Percentiles rank a stretch among this genome's conserved stretches.
These are phyloP conservation scores for Andrographis paniculata DNA, from an alignment of 305 asterid genomes.

Conservation along the genomic window DNA sequence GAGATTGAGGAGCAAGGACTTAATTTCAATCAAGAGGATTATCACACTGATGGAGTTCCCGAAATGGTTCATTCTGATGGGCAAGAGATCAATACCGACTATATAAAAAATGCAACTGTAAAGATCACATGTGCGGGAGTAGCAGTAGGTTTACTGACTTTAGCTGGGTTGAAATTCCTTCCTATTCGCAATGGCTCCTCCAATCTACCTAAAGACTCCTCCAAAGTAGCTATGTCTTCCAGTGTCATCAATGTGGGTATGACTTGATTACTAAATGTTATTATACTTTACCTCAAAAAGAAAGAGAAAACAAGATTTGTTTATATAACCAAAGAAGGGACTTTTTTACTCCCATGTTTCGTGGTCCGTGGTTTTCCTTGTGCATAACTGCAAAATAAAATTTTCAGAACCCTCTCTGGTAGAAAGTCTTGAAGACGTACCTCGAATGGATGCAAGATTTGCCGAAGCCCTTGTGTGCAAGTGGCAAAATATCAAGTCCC, in stretches of 20 bases:
- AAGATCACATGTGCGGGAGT: slow-evolving; percentile 89
- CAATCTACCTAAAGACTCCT: slow-evolving; percentile 28
- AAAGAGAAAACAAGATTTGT: not conserved
- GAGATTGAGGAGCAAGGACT: slow-evolving; percentile 28
- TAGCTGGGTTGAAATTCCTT: slow-evolving; percentile 56
- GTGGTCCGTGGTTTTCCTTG: slow-evolving; percentile 18
- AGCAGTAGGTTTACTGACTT: slow-evolving; percentile 68
- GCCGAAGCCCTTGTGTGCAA: slow-evolving; percentile 79
- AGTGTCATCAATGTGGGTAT: slow-evolving; percentile 78
- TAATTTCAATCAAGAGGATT: slow-evolving; percentile 28
- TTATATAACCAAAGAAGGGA: no score
- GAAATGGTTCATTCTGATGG: slow-evolving; percentile 30
- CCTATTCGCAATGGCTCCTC: slow-evolving; percentile 40
- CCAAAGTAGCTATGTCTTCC: slow-evolving; percentile 41
- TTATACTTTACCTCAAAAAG: not conserved
- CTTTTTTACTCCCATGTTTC: slow-evolving; percentile 16
- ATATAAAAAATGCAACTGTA: slow-evolving; percentile 54
- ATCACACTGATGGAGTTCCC: slow-evolving; percentile 21
- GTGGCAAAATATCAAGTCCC: slow-evolving; percentile 86
- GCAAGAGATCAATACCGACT: slow-evolving; percentile 53
- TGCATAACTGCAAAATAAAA: slow-evolving; percentile 9
- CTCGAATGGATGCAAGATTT: slow-evolving; percentile 84
- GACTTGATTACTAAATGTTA: slow-evolving; percentile 21
- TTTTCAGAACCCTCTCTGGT: slow-evolving; percentile 42
- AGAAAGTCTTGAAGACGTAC: slow-evolving; percentile 45